Conservation (phyloP, 2,329 filamentous ascomycete species). For the Hypoxylon sp. region DNA sequence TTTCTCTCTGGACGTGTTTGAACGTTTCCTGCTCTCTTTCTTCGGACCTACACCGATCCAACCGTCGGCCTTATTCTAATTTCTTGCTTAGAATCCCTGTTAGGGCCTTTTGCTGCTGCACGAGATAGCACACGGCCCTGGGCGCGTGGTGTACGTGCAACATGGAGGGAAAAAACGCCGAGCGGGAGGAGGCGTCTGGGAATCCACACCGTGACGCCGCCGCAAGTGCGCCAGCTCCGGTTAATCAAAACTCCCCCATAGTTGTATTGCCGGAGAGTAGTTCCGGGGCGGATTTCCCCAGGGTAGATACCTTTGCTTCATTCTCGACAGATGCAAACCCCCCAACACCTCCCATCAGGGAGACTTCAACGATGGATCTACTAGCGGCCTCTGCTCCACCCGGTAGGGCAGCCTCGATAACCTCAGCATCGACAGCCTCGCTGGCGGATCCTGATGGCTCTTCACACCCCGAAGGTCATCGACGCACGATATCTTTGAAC, state of each 20-base stretch:
- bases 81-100: slow-evolving; percentile 22
- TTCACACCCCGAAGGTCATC: slow-evolving; percentile 12
- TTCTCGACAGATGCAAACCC: slow-evolving; percentile 38
- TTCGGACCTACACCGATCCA: slow-evolving; percentile 19
- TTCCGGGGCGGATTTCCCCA: slow-evolving; percentile 27
- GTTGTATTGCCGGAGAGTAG: slow-evolving; percentile 27
- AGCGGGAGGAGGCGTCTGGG: slow-evolving; percentile 20
- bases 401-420: slow-evolving; percentile 40
- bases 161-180: slow-evolving; percentile 35
- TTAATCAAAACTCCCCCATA: slow-evolving; percentile 31
- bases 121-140: slow-evolving; percentile 6
- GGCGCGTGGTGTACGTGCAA: slow-evolving; percentile 26
- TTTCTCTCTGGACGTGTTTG: slow-evolving; percentile 20
- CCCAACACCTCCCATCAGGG: slow-evolving; percentile 27
- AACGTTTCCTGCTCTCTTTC: slow-evolving; percentile 14
- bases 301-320: slow-evolving; percentile 30
- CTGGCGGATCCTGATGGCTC: slow-evolving; percentile 28
- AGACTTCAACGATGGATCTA: slow-evolving; percentile 41
- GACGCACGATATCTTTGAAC: slow-evolving; percentile 40
- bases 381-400: slow-evolving; percentile 40
- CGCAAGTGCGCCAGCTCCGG: slow-evolving; percentile 23
- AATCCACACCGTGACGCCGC: slow-evolving; percentile 31
- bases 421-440: slow-evolving; percentile 40
- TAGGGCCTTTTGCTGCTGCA: slow-evolving; percentile 22
- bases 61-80: slow-evolving; percentile 28